These are phyloP conservation scores for Cadophora sp. DNA, from an alignment of 2,329 filamentous ascomycete genomes.

Conservation along the genomic window DNA sequence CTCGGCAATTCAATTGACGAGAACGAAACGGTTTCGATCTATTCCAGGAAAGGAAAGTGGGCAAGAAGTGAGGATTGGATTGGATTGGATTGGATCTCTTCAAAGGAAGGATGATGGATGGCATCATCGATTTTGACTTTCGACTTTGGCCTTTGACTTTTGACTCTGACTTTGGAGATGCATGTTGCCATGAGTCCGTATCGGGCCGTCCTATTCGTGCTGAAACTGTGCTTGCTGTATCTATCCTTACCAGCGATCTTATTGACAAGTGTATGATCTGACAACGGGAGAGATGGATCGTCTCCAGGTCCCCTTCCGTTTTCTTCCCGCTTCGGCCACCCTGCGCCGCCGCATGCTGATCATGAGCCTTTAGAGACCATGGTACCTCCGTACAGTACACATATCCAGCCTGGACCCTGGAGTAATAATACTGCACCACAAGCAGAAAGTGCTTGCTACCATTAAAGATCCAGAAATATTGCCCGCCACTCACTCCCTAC, in stretches of 20 bases:
- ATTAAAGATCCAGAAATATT: not conserved
- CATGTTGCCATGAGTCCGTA: not conserved
- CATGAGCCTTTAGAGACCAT: constrained; percentile 18
- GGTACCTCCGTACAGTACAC: too few relatives aligned
- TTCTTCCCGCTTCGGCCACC: not conserved
- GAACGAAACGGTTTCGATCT: not conserved
- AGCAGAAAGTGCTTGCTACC: constrained; percentile 8
- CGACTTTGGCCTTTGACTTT: not conserved
- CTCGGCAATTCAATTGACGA: not conserved
- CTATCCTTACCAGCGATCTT: constrained; percentile 14
- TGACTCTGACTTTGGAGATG: not conserved
- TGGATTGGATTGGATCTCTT: not conserved
- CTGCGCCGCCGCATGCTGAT: constrained; percentile 25
- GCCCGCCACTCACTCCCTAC: not conserved
- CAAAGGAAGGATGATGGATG: not conserved
- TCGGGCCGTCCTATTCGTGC: not conserved
- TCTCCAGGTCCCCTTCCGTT: constrained; percentile 6
- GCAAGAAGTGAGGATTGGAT: not conserved
- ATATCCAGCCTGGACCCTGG: not conserved
- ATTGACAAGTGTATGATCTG: constrained; percentile 2
- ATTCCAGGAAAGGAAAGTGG: constrained; percentile 10
- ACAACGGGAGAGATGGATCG: constrained; percentile 20
- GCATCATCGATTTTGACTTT: not conserved
- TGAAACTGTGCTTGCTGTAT: too few relatives aligned
- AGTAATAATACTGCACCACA: not conserved